phyloP scores from a whole-genome alignment of 345 rosid species.

The Eucalyptus globulus region DNA sequence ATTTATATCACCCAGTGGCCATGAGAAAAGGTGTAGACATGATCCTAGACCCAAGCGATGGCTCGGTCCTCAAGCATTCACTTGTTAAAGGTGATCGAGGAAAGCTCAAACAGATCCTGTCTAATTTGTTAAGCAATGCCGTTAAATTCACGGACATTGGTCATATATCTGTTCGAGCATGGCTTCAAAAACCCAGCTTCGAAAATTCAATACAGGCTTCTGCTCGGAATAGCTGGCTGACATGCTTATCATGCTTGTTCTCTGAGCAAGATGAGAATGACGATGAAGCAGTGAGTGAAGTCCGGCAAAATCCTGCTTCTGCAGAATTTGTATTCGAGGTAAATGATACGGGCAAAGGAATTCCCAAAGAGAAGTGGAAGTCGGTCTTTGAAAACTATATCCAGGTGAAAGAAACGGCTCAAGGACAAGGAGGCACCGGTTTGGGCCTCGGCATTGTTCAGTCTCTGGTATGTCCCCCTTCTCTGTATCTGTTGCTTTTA shows the following conservation, averaged over 20 bases:
- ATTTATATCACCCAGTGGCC: slow-evolving; percentile 41
- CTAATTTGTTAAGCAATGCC: slow-evolving; percentile 65
- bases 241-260: slow-evolving; percentile 3
- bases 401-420: slow-evolving; percentile 63
- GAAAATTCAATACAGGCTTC: slow-evolving; percentile 15
- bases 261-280: slow-evolving; percentile 7
- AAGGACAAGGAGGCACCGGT: slow-evolving; percentile 63
- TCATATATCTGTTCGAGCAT: slow-evolving; percentile 42
- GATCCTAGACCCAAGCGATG: slow-evolving; percentile 48
- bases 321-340: slow-evolving; percentile 68
- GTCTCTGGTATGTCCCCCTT: slow-evolving; percentile 46
- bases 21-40: slow-evolving; percentile 59
- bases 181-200: slow-evolving; percentile 34
- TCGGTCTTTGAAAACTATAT: slow-evolving; percentile 70
- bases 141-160: slow-evolving; percentile 71
- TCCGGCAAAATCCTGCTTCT: not conserved
- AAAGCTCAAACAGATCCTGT: slow-evolving; percentile 49
- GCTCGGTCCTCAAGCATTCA: slow-evolving; percentile 31
- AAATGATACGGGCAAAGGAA: slow-evolving; percentile 78
- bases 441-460: slow-evolving; percentile 85
- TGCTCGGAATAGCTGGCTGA: slow-evolving; percentile 4
- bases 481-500: not conserved
- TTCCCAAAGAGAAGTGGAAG: slow-evolving; percentile 49
- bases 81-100: slow-evolving; percentile 48
- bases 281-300: slow-evolving; percentile 1